Percentiles rank a stretch among this genome's conserved stretches.
These are phyloP conservation scores for Tolypocladium paradoxum DNA, from an alignment of 2,329 filamentous ascomycete species.

Conservation along the genomic window DNA sequence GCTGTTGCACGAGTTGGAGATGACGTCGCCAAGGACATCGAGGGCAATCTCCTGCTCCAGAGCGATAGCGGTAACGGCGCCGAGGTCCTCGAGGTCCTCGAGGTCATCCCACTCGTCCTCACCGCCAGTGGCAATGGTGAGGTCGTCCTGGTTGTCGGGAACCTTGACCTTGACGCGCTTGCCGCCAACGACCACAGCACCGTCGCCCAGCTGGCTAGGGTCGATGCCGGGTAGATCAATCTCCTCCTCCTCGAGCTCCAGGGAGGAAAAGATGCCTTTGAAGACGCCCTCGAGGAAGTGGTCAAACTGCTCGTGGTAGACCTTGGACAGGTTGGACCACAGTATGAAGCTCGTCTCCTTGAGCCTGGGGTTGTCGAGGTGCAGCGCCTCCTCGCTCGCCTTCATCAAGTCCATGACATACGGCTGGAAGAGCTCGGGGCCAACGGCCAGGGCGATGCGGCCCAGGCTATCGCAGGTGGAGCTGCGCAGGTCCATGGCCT, in stretches of 20 bases:
- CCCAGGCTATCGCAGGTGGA: conserved; percentile 89
- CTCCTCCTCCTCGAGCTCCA: conserved; percentile 84
- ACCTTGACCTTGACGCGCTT: conserved; percentile 74
- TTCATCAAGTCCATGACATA: conserved; percentile 87
- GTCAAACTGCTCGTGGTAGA: conserved; percentile 76
- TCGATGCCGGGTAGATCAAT: conserved; percentile 58
- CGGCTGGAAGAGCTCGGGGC: conserved; percentile 74
- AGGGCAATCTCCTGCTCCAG: conserved; percentile 96
- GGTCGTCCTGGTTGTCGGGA: conserved; percentile 42
- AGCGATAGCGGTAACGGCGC: conserved; percentile 77
- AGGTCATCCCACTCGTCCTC: conserved; percentile 45
- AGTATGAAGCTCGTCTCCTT: conserved; percentile 96
- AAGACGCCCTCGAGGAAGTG: conserved; percentile 71
- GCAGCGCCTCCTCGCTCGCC: conserved; percentile 81
- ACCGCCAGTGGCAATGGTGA: conserved; percentile 45
- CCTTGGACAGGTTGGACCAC: conserved; percentile 89
- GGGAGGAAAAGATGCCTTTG: conserved; percentile 69
- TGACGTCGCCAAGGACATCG: conserved; percentile 87
- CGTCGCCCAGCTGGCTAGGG: conserved; percentile 53
- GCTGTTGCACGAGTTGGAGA: conserved; percentile 72
- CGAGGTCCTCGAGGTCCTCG: conserved; percentile 74
- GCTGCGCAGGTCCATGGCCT: conserved; percentile 80
- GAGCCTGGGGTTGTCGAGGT: conserved; percentile 79
- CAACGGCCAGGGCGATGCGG: conserved; percentile 83
- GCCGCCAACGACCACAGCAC: conserved; percentile 67